Conservation (phyloP, 2,329 filamentous ascomycete genomes). For the Trichoderma sp. region DNA sequence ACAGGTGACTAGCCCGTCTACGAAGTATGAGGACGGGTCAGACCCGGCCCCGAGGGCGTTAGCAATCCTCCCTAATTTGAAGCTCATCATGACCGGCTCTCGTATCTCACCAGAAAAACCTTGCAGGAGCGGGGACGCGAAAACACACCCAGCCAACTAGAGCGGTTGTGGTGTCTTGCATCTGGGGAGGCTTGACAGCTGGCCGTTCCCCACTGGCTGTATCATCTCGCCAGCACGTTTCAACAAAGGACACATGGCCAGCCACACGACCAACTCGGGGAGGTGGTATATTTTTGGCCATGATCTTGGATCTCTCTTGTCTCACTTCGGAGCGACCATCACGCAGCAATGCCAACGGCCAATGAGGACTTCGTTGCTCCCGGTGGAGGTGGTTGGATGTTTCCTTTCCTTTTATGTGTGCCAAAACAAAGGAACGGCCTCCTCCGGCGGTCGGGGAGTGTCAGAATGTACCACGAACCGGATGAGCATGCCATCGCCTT, state of each 20-base stretch:
- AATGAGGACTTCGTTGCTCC: conserved; percentile 17
- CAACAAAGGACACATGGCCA: conserved; percentile 44
- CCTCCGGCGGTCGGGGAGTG: conserved; percentile 25
- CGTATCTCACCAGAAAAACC: conserved; percentile 24
- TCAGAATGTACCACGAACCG: conserved; percentile 1
- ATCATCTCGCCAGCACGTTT: conserved; percentile 40
- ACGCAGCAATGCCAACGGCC: conserved; percentile 11
- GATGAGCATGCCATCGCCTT: background rate
- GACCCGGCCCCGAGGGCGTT: conserved; percentile 11
- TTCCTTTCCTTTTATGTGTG: conserved; percentile 22
- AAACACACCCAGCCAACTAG: conserved; percentile 29
- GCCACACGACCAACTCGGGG: conserved; percentile 36
- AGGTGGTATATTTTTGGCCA: conserved; percentile 31
- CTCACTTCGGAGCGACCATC: conserved; percentile 29
- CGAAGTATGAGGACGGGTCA: conserved; percentile 12
- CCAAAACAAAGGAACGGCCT: conserved; percentile 11
- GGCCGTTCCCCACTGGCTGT: conserved; percentile 39
- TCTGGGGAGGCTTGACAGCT: conserved; percentile 38
- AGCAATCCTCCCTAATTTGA: conserved; percentile 11
- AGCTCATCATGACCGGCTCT: conserved; percentile 21
- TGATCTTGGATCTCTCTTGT: conserved; percentile 27
- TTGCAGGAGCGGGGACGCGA: conserved; percentile 26
- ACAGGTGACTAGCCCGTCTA: background rate
- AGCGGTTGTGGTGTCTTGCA: conserved; percentile 30
- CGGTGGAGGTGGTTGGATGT: conserved; percentile 17